These are phyloP conservation scores for Xylaria nigripes DNA, from an alignment of 495 filamentous ascomycete species.

Conservation along the genomic window DNA sequence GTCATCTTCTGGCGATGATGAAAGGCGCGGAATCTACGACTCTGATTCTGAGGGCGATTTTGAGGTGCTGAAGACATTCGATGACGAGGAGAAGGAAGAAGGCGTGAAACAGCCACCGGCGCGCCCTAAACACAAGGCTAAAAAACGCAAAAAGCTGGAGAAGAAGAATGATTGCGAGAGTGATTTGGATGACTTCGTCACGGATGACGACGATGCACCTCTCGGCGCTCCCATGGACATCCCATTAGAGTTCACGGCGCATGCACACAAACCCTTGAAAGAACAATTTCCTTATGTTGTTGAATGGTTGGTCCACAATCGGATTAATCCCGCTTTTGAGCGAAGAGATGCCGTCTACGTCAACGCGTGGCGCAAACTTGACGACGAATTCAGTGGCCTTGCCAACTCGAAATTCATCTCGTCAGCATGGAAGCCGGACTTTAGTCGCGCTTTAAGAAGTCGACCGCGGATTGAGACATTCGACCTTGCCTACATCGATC, in stretches of 20 bases:
- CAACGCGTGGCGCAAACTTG: slow-evolving; percentile 65
- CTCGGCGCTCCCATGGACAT: slow-evolving; percentile 57
- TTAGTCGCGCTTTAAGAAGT: slow-evolving; percentile 55
- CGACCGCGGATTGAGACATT: slow-evolving; percentile 45
- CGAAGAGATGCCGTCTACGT: slow-evolving; percentile 56
- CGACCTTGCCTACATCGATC: slow-evolving; percentile 18
- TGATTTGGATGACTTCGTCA: slow-evolving; percentile 65
- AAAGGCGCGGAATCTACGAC: slow-evolving; percentile 33
- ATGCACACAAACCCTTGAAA: slow-evolving; percentile 58
- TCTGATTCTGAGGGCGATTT: slow-evolving; percentile 29
- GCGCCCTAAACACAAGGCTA: slow-evolving; percentile 10
- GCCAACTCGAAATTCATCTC: slow-evolving; percentile 66
- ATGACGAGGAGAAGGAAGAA: slow-evolving; percentile 37
- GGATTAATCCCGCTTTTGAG: slow-evolving; percentile 67
- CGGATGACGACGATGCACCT: slow-evolving; percentile 54
- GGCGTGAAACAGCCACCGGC: slow-evolving; percentile 12
- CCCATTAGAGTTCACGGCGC: slow-evolving; percentile 62
- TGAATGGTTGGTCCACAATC: slow-evolving; percentile 69
- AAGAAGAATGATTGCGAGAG: slow-evolving; percentile 42
- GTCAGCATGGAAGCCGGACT: slow-evolving; percentile 61
- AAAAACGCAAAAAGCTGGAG: slow-evolving; percentile 24
- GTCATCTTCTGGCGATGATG: slow-evolving; percentile 26
- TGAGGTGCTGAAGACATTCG: slow-evolving; percentile 35
- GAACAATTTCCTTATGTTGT: slow-evolving; percentile 73
- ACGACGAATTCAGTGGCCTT: slow-evolving; percentile 60